Base-by-base conservation (phyloP, 208 protist genomes). In the Leishmania tarentolae region DNA sequence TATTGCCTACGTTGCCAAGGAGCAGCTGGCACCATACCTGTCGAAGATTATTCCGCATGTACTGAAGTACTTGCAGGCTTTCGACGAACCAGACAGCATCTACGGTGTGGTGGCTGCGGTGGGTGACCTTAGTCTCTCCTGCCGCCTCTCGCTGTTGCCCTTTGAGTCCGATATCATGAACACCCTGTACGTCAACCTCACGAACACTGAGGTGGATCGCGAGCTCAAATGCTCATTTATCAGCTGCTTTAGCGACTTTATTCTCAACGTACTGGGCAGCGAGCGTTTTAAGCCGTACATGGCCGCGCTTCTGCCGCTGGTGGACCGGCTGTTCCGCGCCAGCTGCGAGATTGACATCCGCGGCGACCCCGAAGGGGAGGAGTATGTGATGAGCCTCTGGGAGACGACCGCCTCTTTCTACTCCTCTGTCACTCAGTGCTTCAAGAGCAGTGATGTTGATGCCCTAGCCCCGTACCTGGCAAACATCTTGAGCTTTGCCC, bases 191-290 rank as follows among this genome's bases (percentile, higher is more conserved):
- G 78, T 82, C 35, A 94, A 94, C 78, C 85, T 98, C 31, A 50
- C 84, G 42, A 94, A 93, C 82, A 84, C 86, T 24, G 78, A 95
- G 31, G 81, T 99, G 15, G 90, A 98, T 76, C 91, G 93, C 77
- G 90, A 95, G 81, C 86, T 99, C n/a, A 99, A 99, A 90, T 97
- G 97, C 78, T 87, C 87, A 31, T 98, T 99, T 79, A 79, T 99
- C 56, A 88, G 88, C 53, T 97, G 93, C 88, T 95, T 99, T 71
- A 98, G 98, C 50, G 99, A 99, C 85, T 96, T 99, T 61, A 98
- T 98, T 7, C 80, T 99, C 11, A 96, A 98, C 75, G 94, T 99
- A 40, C 88, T 95, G n/a, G 86, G 87, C 35, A 91, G 90, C 15
- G 78, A 69, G n/a, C 75, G 85, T 28, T 99, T 99, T 82, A 87